Percentiles rank a stretch among this genome's conserved stretches.
Evolutionary conservation across 2,329 filamentous ascomycete genomes (phyloP).

Genomic region (Fusarium brachygibbosum): DNA sequence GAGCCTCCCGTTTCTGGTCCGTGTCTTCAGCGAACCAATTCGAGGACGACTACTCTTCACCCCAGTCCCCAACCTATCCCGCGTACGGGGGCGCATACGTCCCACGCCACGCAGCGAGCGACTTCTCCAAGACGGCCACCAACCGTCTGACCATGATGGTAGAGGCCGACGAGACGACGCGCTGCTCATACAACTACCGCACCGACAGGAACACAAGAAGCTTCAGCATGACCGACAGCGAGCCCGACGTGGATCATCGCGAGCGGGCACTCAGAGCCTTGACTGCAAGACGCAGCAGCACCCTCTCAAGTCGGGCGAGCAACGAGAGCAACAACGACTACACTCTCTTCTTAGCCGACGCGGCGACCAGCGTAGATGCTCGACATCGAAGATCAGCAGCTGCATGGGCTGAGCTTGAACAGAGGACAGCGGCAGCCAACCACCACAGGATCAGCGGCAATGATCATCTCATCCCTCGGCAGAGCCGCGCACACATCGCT

Average conservation of each 20-base stretch:
- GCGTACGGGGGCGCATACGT: constrained; percentile 42
- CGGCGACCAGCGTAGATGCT: constrained; percentile 18
- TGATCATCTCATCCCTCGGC: constrained; percentile 21
- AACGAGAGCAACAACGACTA: constrained; percentile 41
- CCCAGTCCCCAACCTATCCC: constrained; percentile 21
- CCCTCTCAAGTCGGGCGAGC: constrained; percentile 17
- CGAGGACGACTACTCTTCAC: constrained; percentile 13
- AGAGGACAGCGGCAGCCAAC: constrained; percentile 13
- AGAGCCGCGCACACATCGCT: constrained; percentile 23
- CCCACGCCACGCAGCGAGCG: constrained; percentile 51
- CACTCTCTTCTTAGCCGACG: constrained; percentile 42
- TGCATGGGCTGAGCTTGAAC: constrained; percentile 40
- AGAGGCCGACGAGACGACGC: constrained; percentile 42
- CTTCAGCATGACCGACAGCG: constrained; percentile 19
- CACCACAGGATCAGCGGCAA: constrained; percentile 22
- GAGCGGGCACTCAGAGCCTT: constrained; percentile 39
- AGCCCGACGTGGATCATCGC: constrained; percentile 33
- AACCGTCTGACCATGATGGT: constrained; percentile 37
- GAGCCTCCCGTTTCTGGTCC: constrained; percentile 46
- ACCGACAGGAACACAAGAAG: constrained; percentile 7
- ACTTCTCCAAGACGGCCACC: constrained; percentile 47
- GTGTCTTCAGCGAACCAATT: constrained; percentile 41
- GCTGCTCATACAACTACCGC: constrained; percentile 40
- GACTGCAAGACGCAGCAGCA: constrained; percentile 24
- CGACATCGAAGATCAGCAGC: constrained; percentile 30